Conservation (phyloP, 164 flowering plant genomes). For the Protea cynaroides region DNA sequence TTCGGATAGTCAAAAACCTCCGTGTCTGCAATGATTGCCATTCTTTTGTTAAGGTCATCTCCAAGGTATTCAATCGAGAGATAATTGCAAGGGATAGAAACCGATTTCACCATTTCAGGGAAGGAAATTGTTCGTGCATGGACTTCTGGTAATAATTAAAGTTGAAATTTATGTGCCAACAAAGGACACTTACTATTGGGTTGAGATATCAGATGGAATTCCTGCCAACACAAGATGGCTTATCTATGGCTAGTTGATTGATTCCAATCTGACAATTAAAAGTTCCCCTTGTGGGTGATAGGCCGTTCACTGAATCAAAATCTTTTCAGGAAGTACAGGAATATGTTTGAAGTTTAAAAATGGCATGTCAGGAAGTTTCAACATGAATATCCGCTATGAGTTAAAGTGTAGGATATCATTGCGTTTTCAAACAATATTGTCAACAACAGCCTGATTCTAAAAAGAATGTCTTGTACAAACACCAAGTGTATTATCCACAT, state of each 20-base stretch:
- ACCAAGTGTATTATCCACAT: not conserved
- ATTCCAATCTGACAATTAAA: no score
- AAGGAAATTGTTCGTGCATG: conserved; percentile 33
- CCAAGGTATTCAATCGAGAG: conserved; percentile 21
- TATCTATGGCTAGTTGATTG: no score
- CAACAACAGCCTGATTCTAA: conserved; percentile 4
- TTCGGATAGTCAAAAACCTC: conserved; percentile 34
- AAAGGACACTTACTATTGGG: no score
- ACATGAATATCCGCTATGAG: not conserved
- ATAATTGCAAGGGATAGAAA: conserved; percentile 32
- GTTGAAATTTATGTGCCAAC: not conserved
- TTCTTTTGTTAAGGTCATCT: conserved; percentile 25
- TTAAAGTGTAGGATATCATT: not conserved
- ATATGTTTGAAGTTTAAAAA: not conserved
- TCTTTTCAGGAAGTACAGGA: no score
- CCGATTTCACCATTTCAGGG: conserved; percentile 36
- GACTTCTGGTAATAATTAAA: conserved; percentile 26
- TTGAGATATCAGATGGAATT: no score
- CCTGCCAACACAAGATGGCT: no score
- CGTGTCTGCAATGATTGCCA: conserved; percentile 38
- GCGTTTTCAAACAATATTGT: not conserved
- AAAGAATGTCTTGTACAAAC: conserved; percentile 9
- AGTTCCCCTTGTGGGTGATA: no score
- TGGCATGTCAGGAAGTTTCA: not conserved
- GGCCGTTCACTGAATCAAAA: no score